Base-by-base conservation (phyloP, 345 rosid genomes). In the Turritis glabra region DNA sequence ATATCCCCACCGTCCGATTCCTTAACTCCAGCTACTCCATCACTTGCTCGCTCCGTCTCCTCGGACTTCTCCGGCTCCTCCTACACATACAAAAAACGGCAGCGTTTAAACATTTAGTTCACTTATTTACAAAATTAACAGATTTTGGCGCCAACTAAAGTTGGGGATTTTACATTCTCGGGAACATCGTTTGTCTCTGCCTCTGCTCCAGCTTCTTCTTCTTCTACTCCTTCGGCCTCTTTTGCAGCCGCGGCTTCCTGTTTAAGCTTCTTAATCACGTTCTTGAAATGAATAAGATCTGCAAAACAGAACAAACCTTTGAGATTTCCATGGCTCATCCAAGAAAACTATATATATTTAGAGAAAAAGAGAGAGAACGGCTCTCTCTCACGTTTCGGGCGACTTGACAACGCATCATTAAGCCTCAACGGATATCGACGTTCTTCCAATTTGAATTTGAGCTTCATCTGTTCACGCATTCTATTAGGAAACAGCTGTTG, bases 371-470 rank as follows among this genome's bases (percentile, higher is more conserved):
- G n/a, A n/a, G 25, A 22, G 54, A 29, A 18, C 41, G 4, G 11
- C 47, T 40, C 29, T 72, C 38, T 47, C 53, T 79, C 56, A 88
- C 98, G 81, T 71, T 84, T 87, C 2, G 86, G 38, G 38, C 89
- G 96, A 59, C 60, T 85, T 21, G 69, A 70, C 67, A 85, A 72
- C 51, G 98, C 89, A 61, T 87, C 96, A 33, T 73, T 71, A 37
- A 93, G 80, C 83, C 81, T 80, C 73, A 84, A 40, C 32, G 92
- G 96, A 47, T 79, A 72, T 52, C 83, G 64, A 2, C 92, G 93
- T 81, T 89, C 96, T 84, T 93, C 98, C 79, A 81, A 81, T 81
- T 91, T 88, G 72, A 44, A 87, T 67, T 93, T 93, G 51, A 86
- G 80, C 76, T 90, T 91, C 67, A 89, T 77, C 69, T 89, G 97